A percentile compares a stretch with the other conserved stretches of the same genome.
Conservation (phyloP, 345 rosid species). For the Balakata baccata region DNA sequence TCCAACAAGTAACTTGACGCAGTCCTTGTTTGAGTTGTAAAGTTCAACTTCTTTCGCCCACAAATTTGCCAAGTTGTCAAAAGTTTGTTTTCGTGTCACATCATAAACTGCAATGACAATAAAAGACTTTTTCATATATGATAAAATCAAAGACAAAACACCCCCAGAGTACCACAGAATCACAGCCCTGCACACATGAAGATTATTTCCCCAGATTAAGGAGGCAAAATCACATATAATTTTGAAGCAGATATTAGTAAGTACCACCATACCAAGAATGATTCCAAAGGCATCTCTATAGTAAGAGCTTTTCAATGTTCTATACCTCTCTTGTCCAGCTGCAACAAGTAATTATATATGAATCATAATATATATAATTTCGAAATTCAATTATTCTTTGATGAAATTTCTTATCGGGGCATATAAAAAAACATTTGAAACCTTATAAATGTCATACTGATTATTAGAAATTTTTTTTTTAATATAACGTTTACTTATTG, state of each 20-base stretch:
- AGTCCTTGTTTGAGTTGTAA: constrained; percentile 69
- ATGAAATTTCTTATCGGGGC: too few species aligned
- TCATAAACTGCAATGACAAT: constrained; percentile 62
- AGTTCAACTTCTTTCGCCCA: constrained; percentile 95
- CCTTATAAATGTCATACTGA: too few species aligned
- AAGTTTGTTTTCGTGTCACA: constrained; percentile 83
- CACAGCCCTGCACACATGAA: too few species aligned
- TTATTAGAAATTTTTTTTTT: too few species aligned
- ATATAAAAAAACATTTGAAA: too few species aligned
- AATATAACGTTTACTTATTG: too few species aligned
- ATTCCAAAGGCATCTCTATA: constrained; percentile 91
- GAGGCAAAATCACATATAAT: background rate
- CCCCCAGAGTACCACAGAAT: too few species aligned
- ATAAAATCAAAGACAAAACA: too few species aligned
- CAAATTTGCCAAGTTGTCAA: constrained; percentile 74
- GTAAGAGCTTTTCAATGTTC: constrained; percentile 85
- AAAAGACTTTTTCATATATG: constrained; percentile 8
- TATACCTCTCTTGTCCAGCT: constrained; percentile 97
- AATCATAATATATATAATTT: too few species aligned
- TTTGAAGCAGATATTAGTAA: background rate
- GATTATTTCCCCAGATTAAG: too few species aligned
- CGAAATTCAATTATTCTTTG: too few species aligned
- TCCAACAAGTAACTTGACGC: constrained; percentile 90
- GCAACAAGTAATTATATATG: constrained; percentile 27
- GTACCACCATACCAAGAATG: constrained; percentile 59